These are phyloP conservation scores for Linanthus parryae DNA, from an alignment of 148 eudicot species.

Conservation along the genomic window DNA sequence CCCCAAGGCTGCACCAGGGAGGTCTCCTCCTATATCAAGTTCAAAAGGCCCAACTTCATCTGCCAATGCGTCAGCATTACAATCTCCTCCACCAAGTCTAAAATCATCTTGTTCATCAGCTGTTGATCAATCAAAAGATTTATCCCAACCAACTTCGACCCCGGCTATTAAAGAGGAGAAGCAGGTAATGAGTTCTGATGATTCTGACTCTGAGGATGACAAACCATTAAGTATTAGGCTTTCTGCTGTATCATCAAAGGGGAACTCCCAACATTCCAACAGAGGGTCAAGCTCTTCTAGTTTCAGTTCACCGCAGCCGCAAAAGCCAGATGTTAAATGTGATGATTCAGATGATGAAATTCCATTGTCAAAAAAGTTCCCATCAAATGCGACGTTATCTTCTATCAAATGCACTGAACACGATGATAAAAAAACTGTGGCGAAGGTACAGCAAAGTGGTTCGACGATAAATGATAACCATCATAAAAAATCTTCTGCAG, in stretches of 20 bases:
- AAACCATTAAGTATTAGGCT: conserved; percentile 61
- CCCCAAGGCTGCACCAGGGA: conserved; percentile 38
- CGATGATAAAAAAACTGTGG: conserved; percentile 45
- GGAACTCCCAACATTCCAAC: conserved; percentile 23
- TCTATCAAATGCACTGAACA: conserved; percentile 24
- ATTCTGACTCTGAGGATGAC: conserved; percentile 75
- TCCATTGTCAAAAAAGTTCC: conserved; percentile 52
- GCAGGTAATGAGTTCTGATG: conserved; percentile 16
- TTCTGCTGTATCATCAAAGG: conserved; percentile 20
- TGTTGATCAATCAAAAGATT: conserved; percentile 17
- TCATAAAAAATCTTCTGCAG: conserved; percentile 23
- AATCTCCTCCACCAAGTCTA: conserved; percentile 14
- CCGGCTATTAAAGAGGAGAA: conserved; percentile 24
- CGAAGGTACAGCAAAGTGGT: conserved; percentile 62
- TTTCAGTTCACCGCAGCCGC: conserved; percentile 9
- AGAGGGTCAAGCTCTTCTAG: conserved; percentile 26
- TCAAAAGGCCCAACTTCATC: conserved; percentile 40
- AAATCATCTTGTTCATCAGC: conserved; percentile 24
- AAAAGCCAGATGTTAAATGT: conserved; percentile 24
- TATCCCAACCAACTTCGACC: conserved; percentile 20
- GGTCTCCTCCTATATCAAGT: conserved; percentile 23
- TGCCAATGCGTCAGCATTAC: conserved; percentile 16
- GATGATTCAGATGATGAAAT: conserved; percentile 73
- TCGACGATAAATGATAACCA: conserved; percentile 36
- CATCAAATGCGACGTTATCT: conserved; percentile 30